phyloP scores from a whole-genome alignment of 2,329 filamentous ascomycete species.

The Paecilomyces fulvus region DNA sequence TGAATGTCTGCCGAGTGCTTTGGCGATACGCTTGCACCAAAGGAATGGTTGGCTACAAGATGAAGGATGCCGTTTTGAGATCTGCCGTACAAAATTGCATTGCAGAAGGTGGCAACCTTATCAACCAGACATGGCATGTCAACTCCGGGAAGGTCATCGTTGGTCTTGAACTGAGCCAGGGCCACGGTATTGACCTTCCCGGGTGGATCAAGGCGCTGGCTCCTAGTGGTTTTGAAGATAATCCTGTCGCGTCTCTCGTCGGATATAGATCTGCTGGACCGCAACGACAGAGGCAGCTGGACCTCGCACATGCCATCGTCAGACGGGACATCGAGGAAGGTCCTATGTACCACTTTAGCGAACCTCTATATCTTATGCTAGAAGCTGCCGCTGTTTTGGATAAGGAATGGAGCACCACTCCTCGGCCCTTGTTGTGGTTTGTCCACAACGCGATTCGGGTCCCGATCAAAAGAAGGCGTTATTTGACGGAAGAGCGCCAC shows the following conservation, averaged over 20 bases:
- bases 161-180: constrained; percentile 17
- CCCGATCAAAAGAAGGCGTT: constrained; percentile 11
- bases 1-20: constrained; percentile 38
- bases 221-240: constrained; percentile 17
- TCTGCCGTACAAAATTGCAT: constrained; percentile 22
- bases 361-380: constrained; percentile 24
- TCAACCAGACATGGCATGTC: constrained; percentile 12
- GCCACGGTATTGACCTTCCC: constrained; percentile 5
- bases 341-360: constrained; percentile 12
- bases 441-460: constrained; percentile 26
- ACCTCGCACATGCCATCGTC: constrained; percentile 18
- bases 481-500: not conserved
- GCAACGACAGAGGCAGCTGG: constrained; percentile 18
- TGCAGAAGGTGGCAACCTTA: constrained; percentile 4
- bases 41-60: constrained; percentile 21
- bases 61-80: constrained; percentile 23
- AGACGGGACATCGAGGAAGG: constrained; percentile 21
- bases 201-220: constrained; percentile 11
- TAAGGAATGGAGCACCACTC: constrained; percentile 18
- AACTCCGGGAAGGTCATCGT: constrained; percentile 26
- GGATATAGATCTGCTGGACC: constrained; percentile 10
- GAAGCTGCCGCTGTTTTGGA: constrained; percentile 27
- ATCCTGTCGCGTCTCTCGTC: constrained; percentile 18
- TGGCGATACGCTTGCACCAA: constrained; percentile 42
- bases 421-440: constrained; percentile 19